Evolutionary conservation across 106 monocot genomes (phyloP).

Genomic region (Acorus gramineus): DNA sequence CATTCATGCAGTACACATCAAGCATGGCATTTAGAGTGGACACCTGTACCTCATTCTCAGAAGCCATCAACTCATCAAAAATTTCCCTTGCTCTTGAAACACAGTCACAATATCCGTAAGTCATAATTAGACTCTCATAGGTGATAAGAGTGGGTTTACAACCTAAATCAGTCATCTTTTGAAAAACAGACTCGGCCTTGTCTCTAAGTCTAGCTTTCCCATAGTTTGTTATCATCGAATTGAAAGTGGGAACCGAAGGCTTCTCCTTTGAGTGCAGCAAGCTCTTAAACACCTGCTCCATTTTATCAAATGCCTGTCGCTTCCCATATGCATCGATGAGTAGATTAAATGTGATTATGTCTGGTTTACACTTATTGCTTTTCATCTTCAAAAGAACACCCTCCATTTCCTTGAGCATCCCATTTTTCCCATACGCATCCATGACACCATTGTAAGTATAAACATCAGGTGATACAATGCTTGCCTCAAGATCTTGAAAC

Average conservation of each 20-base stretch:
- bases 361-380: constrained; percentile 54
- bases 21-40: constrained; percentile 93
- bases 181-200: constrained; percentile 57
- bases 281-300: constrained; percentile 95
- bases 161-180: constrained; percentile 57
- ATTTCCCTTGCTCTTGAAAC: constrained; percentile 59
- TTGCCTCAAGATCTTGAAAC: constrained; percentile 70
- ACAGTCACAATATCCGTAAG: constrained; percentile 84
- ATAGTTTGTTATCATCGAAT: constrained; percentile 91
- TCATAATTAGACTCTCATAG: constrained; percentile 66
- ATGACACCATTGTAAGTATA: constrained; percentile 93
- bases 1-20: constrained; percentile 80
- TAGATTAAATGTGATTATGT: constrained; percentile 79
- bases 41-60: constrained; percentile 30
- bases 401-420: constrained; percentile 91
- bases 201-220: constrained; percentile 74
- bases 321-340: constrained; percentile 89
- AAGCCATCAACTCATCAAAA: constrained; percentile 63
- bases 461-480: constrained; percentile 51
- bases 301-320: constrained; percentile 78
- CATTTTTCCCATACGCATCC: constrained; percentile 92
- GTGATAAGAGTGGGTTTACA: constrained; percentile 71
- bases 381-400: constrained; percentile 67
- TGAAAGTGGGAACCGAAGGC: constrained; percentile 75
- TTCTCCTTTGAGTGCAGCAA: constrained; percentile 70